phyloP scores from a whole-genome alignment of 345 rosid genomes.

The Toxicodendron radicans region DNA sequence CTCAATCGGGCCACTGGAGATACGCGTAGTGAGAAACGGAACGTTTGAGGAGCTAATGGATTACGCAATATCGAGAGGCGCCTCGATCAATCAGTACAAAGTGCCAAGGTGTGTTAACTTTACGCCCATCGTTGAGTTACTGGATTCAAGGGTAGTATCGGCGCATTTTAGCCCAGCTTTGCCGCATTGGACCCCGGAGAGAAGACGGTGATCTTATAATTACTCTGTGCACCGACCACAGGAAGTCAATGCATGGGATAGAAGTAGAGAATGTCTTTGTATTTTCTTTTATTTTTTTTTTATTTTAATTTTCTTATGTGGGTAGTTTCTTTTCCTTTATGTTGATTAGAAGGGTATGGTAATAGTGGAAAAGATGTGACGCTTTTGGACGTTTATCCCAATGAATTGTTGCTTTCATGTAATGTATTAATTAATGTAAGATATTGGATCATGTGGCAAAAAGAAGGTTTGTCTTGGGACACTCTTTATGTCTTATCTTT shows the following conservation, averaged over 20 bases:
- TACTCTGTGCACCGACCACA: constrained; percentile 24
- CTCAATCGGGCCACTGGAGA: constrained; percentile 85
- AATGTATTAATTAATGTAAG: too few species aligned
- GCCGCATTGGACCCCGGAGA: constrained; percentile 85
- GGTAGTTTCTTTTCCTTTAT: constrained; percentile 5
- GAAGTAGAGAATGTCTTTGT: constrained; percentile 25
- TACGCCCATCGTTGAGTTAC: constrained; percentile 83
- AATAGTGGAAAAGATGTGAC: constrained; percentile 27
- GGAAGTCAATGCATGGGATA: constrained; percentile 23
- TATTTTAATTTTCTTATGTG: neutral
- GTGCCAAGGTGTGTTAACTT: constrained; percentile 93
- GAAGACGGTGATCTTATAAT: constrained; percentile 36
- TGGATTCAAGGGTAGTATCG: constrained; percentile 74
- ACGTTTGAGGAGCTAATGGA: constrained; percentile 98
- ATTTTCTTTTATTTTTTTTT: neutral
- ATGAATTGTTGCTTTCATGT: constrained; percentile 35
- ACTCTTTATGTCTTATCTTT: constrained; percentile 18
- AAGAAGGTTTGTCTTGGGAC: neutral
- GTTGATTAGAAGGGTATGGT: constrained; percentile 35
- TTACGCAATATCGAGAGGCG: constrained; percentile 90
- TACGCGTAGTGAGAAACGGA: constrained; percentile 77
- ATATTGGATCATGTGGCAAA: neutral
- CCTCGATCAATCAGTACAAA: constrained; percentile 95
- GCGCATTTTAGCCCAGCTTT: constrained; percentile 66
- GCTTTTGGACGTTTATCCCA: constrained; percentile 14